Evolutionary conservation across 1,139 yeast genomes (phyloP), one percentile per base, ranked within the genome.

Genomic region (Magnusiomyces fungicola): DNA sequence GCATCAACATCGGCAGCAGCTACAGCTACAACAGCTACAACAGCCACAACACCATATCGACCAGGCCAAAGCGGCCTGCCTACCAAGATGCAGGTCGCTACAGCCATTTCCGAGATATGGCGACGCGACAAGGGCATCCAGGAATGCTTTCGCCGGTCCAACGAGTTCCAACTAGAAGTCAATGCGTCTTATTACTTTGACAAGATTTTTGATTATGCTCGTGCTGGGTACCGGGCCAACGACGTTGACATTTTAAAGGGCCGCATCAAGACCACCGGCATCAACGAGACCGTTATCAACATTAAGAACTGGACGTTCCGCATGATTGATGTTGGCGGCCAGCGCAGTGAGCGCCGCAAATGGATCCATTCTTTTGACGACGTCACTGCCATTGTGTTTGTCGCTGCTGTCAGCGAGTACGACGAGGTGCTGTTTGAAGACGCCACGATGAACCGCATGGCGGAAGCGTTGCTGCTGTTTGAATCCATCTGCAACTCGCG

Each of bases 341-440:
- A 92, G 68, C 73, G 98, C 52, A 80, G 90, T 39, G 98, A 92
- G 67, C 76, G 98, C 51, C 81, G 83, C 58, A 92, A 92, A 64
- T 92, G 98, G 98, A 86, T 92, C 54, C 96, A 90, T 64, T 87
- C 96, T 62, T 92, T 94, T 67, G 95, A 90, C 61, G 88, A 86
- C 56, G 89, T 92, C 50, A 85, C 96, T 0, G 88, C 95, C 1
- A 83, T 94, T 1, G 67, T 92, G 36, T 92, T 89, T 67, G 96
- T 92, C n/a, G 78, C 86, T 25, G 97, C 97, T 0, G 81, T 89
- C 33, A 81, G 89, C 44, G 98, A 92, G 67, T 92, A 87, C 64
- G 97, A 92, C 68, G 96, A 92, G 66, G 81, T 78, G 71, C 68
- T 92, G 44, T 87, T 86, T 69, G 99, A 92, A 66, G 97, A 92